Conservation (phyloP, 1,139 yeast genomes). For the Geotrichum reessii region DNA sequence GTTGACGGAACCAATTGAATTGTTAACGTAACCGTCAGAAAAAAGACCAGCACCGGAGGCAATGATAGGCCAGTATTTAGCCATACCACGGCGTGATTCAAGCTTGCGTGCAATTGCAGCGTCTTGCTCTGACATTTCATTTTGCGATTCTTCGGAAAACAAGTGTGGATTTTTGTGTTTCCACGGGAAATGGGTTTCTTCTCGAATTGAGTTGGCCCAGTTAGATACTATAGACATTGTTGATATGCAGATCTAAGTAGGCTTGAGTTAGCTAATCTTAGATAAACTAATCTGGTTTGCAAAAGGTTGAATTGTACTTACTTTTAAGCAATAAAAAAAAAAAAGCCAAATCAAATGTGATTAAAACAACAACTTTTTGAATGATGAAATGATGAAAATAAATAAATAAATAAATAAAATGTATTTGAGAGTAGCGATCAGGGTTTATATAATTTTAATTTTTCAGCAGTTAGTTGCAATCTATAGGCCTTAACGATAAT, state of each 20-base stretch:
- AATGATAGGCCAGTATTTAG: constrained; percentile 63
- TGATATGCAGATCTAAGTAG: not conserved
- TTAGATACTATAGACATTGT: constrained; percentile 15
- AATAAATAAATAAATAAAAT: not conserved
- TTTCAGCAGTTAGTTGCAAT: too few species aligned
- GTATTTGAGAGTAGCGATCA: not conserved
- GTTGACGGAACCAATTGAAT: constrained; percentile 70
- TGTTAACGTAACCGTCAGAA: constrained; percentile 86
- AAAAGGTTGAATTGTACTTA: not conserved
- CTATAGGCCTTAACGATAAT: too few species aligned
- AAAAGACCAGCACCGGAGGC: constrained; percentile 89
- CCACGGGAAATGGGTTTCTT: constrained; percentile 20
- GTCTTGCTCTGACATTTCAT: constrained; percentile 8
- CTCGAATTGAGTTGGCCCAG: constrained; percentile 16
- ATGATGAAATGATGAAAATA: not conserved
- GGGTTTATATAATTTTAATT: not conserved
- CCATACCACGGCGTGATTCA: constrained; percentile 20
- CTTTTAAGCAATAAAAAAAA: not conserved
- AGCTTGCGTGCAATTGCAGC: constrained; percentile 11
- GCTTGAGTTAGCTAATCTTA: not conserved
- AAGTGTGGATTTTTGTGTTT: constrained; percentile 4
- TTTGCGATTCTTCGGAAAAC: constrained; percentile 5
- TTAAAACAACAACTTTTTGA: not conserved
- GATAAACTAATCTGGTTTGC: not conserved
- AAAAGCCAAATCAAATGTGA: too few species aligned